These are phyloP conservation scores for Aspergillus fijiensis DNA, from an alignment of 2,329 filamentous ascomycete species.

Conservation along the genomic window DNA sequence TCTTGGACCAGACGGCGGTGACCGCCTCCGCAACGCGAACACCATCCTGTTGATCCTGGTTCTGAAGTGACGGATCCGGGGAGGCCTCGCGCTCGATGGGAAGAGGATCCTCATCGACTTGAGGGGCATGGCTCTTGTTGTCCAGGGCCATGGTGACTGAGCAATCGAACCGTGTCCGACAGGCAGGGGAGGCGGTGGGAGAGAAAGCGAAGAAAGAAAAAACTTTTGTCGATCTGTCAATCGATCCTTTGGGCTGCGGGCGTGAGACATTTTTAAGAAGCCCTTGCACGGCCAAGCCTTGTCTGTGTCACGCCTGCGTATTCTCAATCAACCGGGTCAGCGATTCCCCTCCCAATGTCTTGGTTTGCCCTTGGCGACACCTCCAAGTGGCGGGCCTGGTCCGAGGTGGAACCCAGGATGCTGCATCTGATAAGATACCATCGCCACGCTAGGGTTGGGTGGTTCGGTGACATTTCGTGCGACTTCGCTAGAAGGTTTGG, in stretches of 20 bases:
- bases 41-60: slow-evolving; percentile 29
- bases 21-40: slow-evolving; percentile 47
- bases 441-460: not conserved
- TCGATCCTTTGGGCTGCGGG: not conserved
- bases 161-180: not conserved
- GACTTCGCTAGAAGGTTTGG: too few relatives aligned
- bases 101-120: not conserved
- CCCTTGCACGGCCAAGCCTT: not conserved
- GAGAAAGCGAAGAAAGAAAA: not conserved
- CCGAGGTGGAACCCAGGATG: not conserved
- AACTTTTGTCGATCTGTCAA: not conserved
- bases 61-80: not conserved
- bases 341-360: not conserved
- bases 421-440: not conserved
- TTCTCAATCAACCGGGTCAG: not conserved
- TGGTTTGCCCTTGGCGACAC: not conserved
- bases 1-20: slow-evolving; percentile 45
- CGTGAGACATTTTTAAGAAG: not conserved
- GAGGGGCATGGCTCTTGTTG: not conserved
- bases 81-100: not conserved
- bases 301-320: not conserved
- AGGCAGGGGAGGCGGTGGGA: not conserved
- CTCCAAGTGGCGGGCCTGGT: not conserved
- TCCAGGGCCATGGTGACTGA: not conserved
- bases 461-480: not conserved